phyloP scores from a whole-genome alignment of 192 early-diverging fungal genomes.

The Dissophora ornata region DNA sequence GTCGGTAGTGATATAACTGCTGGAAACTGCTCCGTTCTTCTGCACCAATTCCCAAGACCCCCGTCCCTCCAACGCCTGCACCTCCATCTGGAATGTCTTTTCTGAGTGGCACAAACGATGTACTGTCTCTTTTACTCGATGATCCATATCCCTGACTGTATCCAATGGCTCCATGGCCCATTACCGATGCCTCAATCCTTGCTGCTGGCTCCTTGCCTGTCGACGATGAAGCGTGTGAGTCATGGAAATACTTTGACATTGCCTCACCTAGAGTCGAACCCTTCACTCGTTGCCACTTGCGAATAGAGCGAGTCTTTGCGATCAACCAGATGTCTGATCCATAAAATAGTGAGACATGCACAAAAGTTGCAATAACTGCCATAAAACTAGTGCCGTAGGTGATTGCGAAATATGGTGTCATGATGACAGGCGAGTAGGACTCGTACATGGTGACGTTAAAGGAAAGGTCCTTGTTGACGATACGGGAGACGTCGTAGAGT shows the following conservation, averaged over 20 bases:
- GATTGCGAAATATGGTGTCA: conserved; percentile 61
- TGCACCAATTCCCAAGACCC: not conserved
- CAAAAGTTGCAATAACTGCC: conserved; percentile 65
- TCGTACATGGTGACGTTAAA: conserved; percentile 60
- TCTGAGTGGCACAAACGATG: too few relatives aligned
- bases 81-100: conserved; percentile 1
- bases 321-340: conserved; percentile 66
- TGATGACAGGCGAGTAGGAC: conserved; percentile 55
- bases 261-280: not conserved
- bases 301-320: conserved; percentile 23
- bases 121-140: too few relatives aligned
- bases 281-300: not conserved
- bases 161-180: too few relatives aligned
- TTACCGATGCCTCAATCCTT: not conserved
- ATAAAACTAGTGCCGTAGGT: conserved; percentile 68
- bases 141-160: too few relatives aligned
- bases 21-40: conserved; percentile 6
- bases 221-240: not conserved
- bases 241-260: not conserved
- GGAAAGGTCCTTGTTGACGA: conserved; percentile 33
- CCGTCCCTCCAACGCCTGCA: not conserved
- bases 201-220: not conserved
- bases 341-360: conserved; percentile 75
- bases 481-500: conserved; percentile 35
- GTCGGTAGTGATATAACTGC: conserved; percentile 25